These are phyloP conservation scores for Paraphoma chrysanthemicola DNA, from an alignment of 2,329 filamentous ascomycete genomes.

Conservation along the genomic window DNA sequence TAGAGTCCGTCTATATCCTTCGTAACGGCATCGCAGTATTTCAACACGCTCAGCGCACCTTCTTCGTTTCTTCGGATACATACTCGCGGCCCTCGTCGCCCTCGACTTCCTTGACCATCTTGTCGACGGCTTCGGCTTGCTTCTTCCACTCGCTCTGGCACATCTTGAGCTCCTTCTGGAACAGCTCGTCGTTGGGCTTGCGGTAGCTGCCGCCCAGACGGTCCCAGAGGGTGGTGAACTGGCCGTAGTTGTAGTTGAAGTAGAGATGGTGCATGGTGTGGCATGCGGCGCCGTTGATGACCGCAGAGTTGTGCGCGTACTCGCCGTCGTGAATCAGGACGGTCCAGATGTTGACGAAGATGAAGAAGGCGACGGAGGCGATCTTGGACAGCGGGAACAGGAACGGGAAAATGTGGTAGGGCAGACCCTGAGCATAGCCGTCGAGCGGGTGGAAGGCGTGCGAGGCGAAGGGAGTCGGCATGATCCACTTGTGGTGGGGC, in stretches of 20 bases:
- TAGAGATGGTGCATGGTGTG: constrained; percentile 89
- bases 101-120: constrained; percentile 76
- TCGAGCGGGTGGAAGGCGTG: constrained; percentile 96
- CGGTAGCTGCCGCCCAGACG: constrained; percentile 86
- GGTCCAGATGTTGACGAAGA: constrained; percentile 96
- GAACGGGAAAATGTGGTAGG: constrained; percentile 93
- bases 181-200: constrained; percentile 84
- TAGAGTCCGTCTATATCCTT: background rate
- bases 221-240: constrained; percentile 93
- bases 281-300: constrained; percentile 94
- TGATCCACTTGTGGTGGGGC: constrained; percentile 99
- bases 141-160: constrained; percentile 78
- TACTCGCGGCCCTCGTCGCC: constrained; percentile 59
- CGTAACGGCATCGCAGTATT: constrained; percentile 8
- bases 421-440: constrained; percentile 85
- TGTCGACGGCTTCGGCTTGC: constrained; percentile 78
- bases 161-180: constrained; percentile 86
- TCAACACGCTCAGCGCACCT: constrained; percentile 37
- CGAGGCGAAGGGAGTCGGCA: constrained; percentile 91
- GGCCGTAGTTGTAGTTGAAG: constrained; percentile 79
- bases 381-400: constrained; percentile 92
- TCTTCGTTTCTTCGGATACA: constrained; percentile 47
- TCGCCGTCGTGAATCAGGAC: constrained; percentile 96
- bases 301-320: constrained; percentile 86
- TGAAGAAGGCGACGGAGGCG: constrained; percentile 83